Conservation (phyloP, 2,329 filamentous ascomycete species). For the Fusarium succisae region DNA sequence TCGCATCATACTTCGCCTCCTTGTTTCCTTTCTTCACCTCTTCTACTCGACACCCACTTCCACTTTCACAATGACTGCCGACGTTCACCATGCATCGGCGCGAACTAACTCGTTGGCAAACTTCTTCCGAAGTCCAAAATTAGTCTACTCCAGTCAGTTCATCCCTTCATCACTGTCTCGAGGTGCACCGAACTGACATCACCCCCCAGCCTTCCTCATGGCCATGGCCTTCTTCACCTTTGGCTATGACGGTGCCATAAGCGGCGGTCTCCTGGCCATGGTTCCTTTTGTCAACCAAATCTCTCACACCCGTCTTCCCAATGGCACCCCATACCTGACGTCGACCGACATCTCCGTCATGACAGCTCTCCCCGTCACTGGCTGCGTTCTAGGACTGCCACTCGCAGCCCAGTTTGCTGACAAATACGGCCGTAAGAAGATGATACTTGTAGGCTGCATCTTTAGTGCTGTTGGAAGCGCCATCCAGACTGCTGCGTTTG, state of each 20-base stretch:
- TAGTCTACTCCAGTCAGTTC: not conserved
- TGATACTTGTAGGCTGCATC: not conserved
- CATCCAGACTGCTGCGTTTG: not conserved
- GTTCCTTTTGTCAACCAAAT: not conserved
- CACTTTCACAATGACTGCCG: not conserved
- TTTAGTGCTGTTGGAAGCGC: not conserved
- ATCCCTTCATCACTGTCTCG: accelerated
- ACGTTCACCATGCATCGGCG: not conserved
- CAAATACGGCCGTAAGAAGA: not conserved
- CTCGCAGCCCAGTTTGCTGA: not conserved
- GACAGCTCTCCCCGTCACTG: not conserved
- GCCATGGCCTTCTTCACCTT: not conserved
- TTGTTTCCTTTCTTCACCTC: not conserved
- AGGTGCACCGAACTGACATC: accelerated
- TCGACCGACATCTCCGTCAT: not conserved
- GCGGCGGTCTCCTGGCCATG: not conserved
- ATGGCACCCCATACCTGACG: not conserved
- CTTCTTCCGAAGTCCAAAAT: not conserved
- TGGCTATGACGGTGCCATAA: not conserved
- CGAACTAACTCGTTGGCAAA: not conserved
- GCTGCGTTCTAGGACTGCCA: not conserved
- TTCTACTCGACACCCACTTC: not conserved
- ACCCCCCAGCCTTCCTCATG: not conserved
- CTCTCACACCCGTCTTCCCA: not conserved
- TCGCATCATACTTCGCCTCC: not conserved